Evolutionary conservation across 495 filamentous ascomycete genomes (phyloP).

Genomic region (Letharia columbiana): DNA sequence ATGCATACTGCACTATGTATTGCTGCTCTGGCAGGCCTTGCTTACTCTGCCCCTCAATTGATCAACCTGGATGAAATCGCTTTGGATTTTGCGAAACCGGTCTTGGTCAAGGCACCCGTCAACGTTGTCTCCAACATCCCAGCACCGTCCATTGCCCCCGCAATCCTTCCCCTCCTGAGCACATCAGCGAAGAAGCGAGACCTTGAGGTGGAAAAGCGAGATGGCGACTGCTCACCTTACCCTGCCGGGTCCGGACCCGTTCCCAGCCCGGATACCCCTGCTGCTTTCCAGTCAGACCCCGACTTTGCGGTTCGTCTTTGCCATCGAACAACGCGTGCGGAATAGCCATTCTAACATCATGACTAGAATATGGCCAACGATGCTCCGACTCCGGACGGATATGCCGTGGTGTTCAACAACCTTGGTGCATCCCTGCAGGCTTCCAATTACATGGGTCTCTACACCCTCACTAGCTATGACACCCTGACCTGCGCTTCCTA

Average conservation of each 20-base stretch:
- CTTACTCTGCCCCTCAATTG: background rate
- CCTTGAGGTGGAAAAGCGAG: background rate
- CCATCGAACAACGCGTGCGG: conserved; percentile 2
- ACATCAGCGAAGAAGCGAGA: background rate
- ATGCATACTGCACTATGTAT: background rate
- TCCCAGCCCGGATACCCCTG: background rate
- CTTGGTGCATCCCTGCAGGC: conserved; percentile 30
- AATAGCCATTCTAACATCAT: background rate
- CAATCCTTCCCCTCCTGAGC: background rate
- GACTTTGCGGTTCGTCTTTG: conserved; percentile 1
- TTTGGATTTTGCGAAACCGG: background rate
- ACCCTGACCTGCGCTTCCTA: conserved; percentile 29
- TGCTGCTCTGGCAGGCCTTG: background rate
- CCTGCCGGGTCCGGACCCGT: conserved; percentile 2
- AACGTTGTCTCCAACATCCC: background rate
- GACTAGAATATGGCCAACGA: background rate
- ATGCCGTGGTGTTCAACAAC: conserved; percentile 33
- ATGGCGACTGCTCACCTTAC: conserved; percentile 6
- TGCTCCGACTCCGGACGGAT: conserved; percentile 30
- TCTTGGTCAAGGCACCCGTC: background rate
- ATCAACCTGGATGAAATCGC: background rate
- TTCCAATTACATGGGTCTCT: conserved; percentile 36
- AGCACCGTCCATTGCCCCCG: background rate
- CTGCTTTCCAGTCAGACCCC: background rate
- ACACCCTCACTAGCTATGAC: conserved; percentile 35